Conservation (phyloP, 2,329 filamentous ascomycete genomes). For the Monosporascus sp. region DNA sequence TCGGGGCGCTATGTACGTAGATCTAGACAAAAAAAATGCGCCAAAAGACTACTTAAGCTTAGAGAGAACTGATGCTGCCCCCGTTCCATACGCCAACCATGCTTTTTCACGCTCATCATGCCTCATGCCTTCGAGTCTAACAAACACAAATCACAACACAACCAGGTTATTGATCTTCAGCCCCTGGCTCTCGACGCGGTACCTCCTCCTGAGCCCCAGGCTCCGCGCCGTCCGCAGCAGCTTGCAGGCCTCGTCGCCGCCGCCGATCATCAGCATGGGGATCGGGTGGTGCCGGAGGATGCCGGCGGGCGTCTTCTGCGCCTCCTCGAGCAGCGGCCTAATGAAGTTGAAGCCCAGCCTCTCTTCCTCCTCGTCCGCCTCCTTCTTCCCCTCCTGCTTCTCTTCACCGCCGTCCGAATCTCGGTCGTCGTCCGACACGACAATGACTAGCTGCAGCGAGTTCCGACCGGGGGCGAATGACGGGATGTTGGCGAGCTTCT, state of each 20-base stretch:
- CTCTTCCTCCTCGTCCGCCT: conserved; percentile 24
- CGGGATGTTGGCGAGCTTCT: conserved; percentile 83
- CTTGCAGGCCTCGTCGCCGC: conserved; percentile 60
- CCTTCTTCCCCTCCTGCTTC: conserved; percentile 16
- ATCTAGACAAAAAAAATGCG: too few species aligned
- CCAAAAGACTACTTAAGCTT: too few species aligned
- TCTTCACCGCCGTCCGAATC: not conserved
- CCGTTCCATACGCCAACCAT: too few species aligned
- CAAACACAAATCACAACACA: conserved; percentile 42
- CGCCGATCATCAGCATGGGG: conserved; percentile 77
- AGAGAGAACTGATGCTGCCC: too few species aligned
- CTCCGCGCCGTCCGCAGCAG: conserved; percentile 58
- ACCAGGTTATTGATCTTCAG: conserved; percentile 73
- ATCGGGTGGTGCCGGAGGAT: conserved; percentile 66
- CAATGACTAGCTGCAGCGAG: conserved; percentile 72
- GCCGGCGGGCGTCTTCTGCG: conserved; percentile 66
- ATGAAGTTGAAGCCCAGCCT: conserved; percentile 28
- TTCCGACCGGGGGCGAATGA: conserved; percentile 56
- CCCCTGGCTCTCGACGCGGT: conserved; percentile 76
- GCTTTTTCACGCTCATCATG: too few species aligned
- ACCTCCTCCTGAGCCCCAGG: conserved; percentile 71
- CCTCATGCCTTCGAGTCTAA: too few species aligned
- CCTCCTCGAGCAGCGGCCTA: conserved; percentile 67
- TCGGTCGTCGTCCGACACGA: conserved; percentile 51
- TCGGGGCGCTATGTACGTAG: too few species aligned